Evolutionary conservation across 2,329 filamentous ascomycete species (phyloP).

Genomic region (Apiospora hydei): DNA sequence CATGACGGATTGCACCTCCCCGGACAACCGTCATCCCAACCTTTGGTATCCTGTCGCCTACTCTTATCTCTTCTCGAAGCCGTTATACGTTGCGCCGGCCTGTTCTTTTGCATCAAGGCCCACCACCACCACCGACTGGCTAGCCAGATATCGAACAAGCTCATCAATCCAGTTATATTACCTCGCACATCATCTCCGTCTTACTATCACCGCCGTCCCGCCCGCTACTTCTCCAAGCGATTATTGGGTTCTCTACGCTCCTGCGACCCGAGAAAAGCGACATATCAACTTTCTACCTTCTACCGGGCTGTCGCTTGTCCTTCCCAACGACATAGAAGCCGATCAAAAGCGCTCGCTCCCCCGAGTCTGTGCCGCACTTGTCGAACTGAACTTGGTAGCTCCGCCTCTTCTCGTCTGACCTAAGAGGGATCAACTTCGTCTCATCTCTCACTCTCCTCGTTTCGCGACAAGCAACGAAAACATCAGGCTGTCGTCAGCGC

Average conservation of each 20-base stretch:
- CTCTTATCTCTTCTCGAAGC: constrained; percentile 8
- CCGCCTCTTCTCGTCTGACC: constrained; percentile 21
- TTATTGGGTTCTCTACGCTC: not conserved
- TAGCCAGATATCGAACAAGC: constrained; percentile 1
- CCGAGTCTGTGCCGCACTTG: not conserved
- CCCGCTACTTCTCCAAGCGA: constrained; percentile 6
- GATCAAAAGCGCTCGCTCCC: constrained; percentile 7
- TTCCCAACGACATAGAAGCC: constrained; percentile 12
- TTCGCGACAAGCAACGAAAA: constrained; percentile 18
- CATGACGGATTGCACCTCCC: constrained; percentile 3
- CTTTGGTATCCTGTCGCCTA: constrained; percentile 1
- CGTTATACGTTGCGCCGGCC: not conserved
- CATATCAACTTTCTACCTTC: not conserved
- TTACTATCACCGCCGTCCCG: constrained; percentile 11
- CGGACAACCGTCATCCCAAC: constrained; percentile 5
- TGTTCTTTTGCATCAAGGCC: not conserved
- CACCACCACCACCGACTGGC: not conserved
- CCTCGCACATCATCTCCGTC: constrained; percentile 4
- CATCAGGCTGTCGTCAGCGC: constrained; percentile 18
- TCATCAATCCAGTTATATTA: constrained; percentile 20
- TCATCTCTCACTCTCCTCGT: constrained; percentile 16
- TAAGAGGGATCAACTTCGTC: constrained; percentile 10
- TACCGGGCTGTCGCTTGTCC: not conserved
- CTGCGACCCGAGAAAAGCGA: constrained; percentile 2
- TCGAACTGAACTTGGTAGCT: constrained; percentile 3